Conservation (phyloP, 2,329 filamentous ascomycete species). For the Penicillium occitanis region DNA sequence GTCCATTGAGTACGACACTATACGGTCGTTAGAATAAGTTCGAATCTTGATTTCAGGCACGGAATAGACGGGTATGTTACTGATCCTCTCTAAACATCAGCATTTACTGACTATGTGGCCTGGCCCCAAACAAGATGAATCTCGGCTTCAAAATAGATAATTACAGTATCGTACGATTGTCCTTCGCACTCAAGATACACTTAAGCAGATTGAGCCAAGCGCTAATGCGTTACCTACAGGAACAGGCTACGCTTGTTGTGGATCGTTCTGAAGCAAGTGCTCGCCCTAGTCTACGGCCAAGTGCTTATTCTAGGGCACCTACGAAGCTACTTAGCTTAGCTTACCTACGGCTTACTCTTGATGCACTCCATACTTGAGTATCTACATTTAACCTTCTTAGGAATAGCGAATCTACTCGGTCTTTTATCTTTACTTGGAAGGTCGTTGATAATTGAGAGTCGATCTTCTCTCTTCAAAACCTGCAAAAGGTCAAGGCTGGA, state of each 20-base stretch:
- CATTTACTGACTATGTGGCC: background rate
- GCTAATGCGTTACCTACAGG: background rate
- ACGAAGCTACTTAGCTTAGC: background rate
- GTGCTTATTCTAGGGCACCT: background rate
- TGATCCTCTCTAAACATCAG: background rate
- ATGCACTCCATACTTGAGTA: background rate
- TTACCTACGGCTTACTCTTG: background rate
- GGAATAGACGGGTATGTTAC: background rate
- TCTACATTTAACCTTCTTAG: background rate
- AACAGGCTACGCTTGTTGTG: conserved; percentile 2
- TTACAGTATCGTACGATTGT: background rate
- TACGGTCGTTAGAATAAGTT: background rate
- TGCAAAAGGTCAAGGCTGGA: background rate
- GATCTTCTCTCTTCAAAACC: background rate
- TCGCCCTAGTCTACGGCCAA: background rate
- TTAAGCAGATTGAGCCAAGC: background rate
- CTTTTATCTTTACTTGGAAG: background rate
- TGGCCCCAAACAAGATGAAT: background rate
- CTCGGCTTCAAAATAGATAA: background rate
- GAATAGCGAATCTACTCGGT: background rate
- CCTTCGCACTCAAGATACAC: background rate
- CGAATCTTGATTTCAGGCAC: background rate
- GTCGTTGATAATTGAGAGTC: background rate
- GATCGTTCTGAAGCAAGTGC: background rate
- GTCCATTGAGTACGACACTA: background rate